These are phyloP conservation scores for Alliaria petiolata DNA, from an alignment of 345 rosid species.

Conservation along the genomic window DNA sequence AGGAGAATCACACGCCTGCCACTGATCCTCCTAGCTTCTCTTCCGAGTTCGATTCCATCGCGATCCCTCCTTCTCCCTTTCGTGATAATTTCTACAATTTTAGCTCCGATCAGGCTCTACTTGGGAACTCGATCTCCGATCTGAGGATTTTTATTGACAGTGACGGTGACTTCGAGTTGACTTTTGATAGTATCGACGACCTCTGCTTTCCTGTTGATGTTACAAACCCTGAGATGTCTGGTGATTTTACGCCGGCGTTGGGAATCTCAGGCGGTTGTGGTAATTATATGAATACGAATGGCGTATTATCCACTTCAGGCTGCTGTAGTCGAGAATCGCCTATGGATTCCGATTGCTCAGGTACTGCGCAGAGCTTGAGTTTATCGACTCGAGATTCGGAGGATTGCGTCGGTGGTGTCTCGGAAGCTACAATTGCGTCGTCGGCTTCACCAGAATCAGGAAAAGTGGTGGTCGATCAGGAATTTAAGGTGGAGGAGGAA, in stretches of 20 bases:
- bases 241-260: background rate
- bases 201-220: constrained; percentile 35
- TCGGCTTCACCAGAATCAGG: constrained; percentile 34
- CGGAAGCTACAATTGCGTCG: constrained; percentile 4
- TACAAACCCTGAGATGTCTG: constrained; percentile 11
- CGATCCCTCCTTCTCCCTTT: constrained; percentile 36
- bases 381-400: constrained; percentile 1
- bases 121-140: constrained; percentile 13
- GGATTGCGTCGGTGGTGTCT: constrained; percentile 23
- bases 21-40: background rate
- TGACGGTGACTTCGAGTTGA: constrained; percentile 46
- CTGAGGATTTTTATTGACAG: constrained; percentile 38
- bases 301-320: constrained; percentile 21
- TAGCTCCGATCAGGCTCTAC: constrained; percentile 11
- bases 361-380: background rate
- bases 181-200: constrained; percentile 47
- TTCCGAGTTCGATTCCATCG: constrained; percentile 29
- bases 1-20: background rate
- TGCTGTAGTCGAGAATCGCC: background rate
- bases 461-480: constrained; percentile 30
- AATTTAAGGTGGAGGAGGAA: constrained; percentile 34
- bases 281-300: too few relatives aligned
- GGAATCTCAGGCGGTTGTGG: background rate
- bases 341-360: constrained; percentile 9
- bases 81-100: constrained; percentile 45